Evolutionary conservation across 2,329 filamentous ascomycete genomes (phyloP), one percentile per base, ranked within the genome.

Genomic region (Pestalotiopsis sp.): DNA sequence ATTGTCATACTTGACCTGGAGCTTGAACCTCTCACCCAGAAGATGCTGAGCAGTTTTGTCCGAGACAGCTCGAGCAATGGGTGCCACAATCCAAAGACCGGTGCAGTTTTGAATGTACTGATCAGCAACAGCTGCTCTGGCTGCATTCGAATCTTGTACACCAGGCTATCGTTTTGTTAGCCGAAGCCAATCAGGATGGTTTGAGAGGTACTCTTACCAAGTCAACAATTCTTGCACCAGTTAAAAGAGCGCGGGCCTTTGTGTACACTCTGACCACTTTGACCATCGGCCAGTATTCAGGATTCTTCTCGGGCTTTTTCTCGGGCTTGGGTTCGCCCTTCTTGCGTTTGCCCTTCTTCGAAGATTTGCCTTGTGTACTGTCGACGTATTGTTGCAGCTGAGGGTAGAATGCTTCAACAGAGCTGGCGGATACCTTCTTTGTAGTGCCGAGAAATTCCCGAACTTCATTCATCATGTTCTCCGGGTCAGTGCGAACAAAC

Each of bases 41-140:
- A 90, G 77, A 1, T 79, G 82, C 68, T 87, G 87, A 0, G 88
- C 88, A 10, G 85, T 83, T 71, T 89, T 89, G 69, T 89, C 87
- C 70, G 89, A 85, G 1, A 89, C 86, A 9, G 87, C 88, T 30
- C 88, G 81, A 64, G 81, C 88, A 67, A 90, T 89, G 0, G 87
- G 87, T 0, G 87, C 86, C 20, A 89, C 84, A 68, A 90, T 86
- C 86, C 86, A 90, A 9, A 58, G 61, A n/a, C 20, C 22, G 1
- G 9, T 56, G 38, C 88, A 91, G 68, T 86, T 81, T 72, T 90
- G 86, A 77, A 89, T 84, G 70, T 91, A 91, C 0, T 81, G 80
- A 55, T 83, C 81, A 1, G 88, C 87, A 26, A 91, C 84, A 2
- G 86, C 84, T 56, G 84, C 82, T 64, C 88, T 83, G 81, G 48